Percentiles rank a stretch among this genome's conserved stretches.
phyloP scores from a whole-genome alignment of 768 basidiomycete genomes.

The Tulasnella sp. region DNA sequence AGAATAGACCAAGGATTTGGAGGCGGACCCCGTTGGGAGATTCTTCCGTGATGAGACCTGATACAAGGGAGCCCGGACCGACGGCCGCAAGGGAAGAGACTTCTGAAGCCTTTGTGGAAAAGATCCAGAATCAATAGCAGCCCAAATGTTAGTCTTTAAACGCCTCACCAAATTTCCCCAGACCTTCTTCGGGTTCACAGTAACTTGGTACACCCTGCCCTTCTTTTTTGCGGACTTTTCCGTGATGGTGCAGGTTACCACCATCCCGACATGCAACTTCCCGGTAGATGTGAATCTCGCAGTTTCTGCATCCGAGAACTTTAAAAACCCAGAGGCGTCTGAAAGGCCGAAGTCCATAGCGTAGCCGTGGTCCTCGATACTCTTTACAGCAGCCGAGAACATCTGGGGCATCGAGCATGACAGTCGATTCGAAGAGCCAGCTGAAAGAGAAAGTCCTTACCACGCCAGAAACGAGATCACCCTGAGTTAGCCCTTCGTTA shows the following conservation, averaged over 20 bases:
- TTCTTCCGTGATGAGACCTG: slow-evolving; percentile 73
- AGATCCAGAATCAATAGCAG: slow-evolving; percentile 10
- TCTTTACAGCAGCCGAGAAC: slow-evolving; percentile 70
- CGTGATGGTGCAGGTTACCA: slow-evolving; percentile 63
- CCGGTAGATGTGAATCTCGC: slow-evolving; percentile 34
- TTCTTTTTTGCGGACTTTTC: slow-evolving; percentile 59
- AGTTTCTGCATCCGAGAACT: slow-evolving; percentile 65
- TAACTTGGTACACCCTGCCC: slow-evolving; percentile 73
- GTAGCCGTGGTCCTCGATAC: slow-evolving; percentile 93
- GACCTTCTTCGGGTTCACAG: slow-evolving; percentile 47
- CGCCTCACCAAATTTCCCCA: slow-evolving; percentile 58
- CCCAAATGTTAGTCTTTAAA: not conserved
- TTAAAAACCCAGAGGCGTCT: slow-evolving; percentile 77
- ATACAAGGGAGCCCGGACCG: slow-evolving; percentile 80
- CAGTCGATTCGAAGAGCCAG: not conserved
- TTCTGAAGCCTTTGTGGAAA: slow-evolving; percentile 57
- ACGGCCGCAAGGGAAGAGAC: slow-evolving; percentile 74
- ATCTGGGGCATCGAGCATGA: slow-evolving; percentile 47
- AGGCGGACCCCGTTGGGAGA: slow-evolving; percentile 73
- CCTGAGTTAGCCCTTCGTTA: slow-evolving; percentile 72
- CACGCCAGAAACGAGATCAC: slow-evolving; percentile 70
- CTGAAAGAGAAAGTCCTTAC: slow-evolving; percentile 48
- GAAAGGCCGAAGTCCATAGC: slow-evolving; percentile 78
- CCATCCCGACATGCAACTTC: slow-evolving; percentile 57
- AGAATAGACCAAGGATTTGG: slow-evolving; percentile 87